A percentile compares a stretch with the other conserved stretches of the same genome.
Evolutionary conservation across 208 protist species (phyloP).

Genomic region (Wallacemonas sp.): DNA sequence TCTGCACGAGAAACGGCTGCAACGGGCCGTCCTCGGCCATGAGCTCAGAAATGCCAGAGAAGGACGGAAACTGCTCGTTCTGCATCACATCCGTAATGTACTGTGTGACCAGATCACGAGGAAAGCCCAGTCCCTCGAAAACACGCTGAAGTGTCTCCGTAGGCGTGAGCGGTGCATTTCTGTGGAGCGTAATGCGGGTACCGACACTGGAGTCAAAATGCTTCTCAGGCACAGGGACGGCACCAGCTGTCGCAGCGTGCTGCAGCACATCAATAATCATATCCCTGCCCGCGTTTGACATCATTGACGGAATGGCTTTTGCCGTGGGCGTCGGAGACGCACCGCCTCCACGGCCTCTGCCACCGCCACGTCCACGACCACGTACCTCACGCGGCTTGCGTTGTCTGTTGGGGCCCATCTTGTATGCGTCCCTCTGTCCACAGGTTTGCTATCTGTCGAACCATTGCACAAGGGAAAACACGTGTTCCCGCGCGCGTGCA

Average conservation of each 20-base stretch:
- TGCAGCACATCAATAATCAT: conserved; percentile 89
- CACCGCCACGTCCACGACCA: conserved; percentile 34
- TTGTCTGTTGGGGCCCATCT: conserved; percentile 82
- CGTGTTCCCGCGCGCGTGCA: too few relatives aligned
- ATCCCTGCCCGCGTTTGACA: conserved; percentile 64
- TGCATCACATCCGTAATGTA: conserved; percentile 72
- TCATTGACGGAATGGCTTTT: conserved; percentile 58
- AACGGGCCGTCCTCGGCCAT: conserved; percentile 47
- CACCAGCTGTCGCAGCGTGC: conserved; percentile 80
- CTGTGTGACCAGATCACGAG: conserved; percentile 74
- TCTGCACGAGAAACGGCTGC: conserved; percentile 79
- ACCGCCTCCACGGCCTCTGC: conserved; percentile 23
- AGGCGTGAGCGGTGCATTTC: conserved; percentile 71
- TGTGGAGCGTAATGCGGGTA: conserved; percentile 70
- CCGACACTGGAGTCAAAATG: conserved; percentile 76
- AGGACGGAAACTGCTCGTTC: conserved; percentile 41
- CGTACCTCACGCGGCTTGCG: conserved; percentile 36
- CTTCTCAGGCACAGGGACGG: conserved; percentile 75
- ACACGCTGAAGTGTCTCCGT: conserved; percentile 69
- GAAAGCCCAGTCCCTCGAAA: conserved; percentile 87
- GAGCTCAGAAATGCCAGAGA: conserved; percentile 62
- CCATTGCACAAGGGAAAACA: too few relatives aligned
- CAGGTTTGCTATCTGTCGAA: background rate
- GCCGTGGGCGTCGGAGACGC: conserved; percentile 12
- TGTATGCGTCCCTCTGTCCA: background rate